Base-by-base conservation (phyloP, 768 basidiomycete species). In the Xerocomus brunneocitrinus region DNA sequence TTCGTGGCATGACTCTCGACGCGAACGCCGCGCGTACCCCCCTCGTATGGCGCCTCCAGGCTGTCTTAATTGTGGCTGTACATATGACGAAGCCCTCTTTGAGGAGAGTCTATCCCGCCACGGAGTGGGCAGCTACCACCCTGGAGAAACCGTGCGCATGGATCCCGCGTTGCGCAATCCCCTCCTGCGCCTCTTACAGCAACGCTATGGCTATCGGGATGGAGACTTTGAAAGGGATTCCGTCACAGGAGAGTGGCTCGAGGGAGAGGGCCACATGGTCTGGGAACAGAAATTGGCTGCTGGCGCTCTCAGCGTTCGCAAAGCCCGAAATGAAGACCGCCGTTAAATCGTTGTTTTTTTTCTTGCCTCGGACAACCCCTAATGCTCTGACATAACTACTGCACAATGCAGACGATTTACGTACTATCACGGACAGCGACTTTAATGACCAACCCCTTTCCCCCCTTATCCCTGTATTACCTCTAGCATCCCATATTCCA, bases 1-100 rank as follows among this genome's bases (percentile, higher is more conserved):
- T 66, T 85, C 91, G 4, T 93, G 90, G 90, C 90, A 93, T 62
- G 91, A 93, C 68, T 90, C 90, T 2, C 78, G 90, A 43, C 82
- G 90, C 28, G 90, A 93, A 70, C 84, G 91, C 30, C 80, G 91
- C 8, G 76, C 77, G 0, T 82, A 79, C 61, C 87, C 90, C 4
- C 89, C 91, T 9, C 82, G 90, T 43, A 85, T 85, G 75, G 91
- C 90, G 5, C 90, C 90, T 9, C 72, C 77, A 0, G 86, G 88
- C 9, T 78, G 79, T 59, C 81, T 93, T 52, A 93, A 93, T 74
- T 93, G 90, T 61, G 90, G 91, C 7, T 93, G 90, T 74, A 85
- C 87, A 5, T 81, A 78, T 64, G 88, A 90, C 42, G 84, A 92
- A 70, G 90, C 90, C 4, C 80, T 93, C 7, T 93, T 93, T 63